Base-by-base conservation (phyloP, 2,329 filamentous ascomycete species). In the Colletotrichum brevisporum region DNA sequence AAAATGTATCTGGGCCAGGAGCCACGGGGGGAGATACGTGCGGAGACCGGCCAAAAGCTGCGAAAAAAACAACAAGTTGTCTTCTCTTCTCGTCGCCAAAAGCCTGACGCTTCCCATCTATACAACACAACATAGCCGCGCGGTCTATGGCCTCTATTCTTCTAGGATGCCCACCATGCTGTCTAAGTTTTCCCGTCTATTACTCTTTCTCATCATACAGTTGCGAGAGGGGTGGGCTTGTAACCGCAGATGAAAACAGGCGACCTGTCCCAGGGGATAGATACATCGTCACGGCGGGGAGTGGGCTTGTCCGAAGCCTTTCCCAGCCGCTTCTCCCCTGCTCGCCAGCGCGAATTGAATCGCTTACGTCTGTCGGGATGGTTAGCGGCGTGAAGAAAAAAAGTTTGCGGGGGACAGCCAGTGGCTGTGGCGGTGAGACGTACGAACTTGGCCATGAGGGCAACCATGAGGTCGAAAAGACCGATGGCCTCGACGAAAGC, bases 401-500 rank as follows among this genome's bases (percentile, higher is more conserved):
- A 27, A 13, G 6, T 45, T 12, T 21, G 5, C 15, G 51, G 55
- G 50, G 54, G 26, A 45, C 67, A 36, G 31, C 31, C 31, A 36
- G 31, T 2, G 31, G 31, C 31, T 10, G 31, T 36, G 31, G 8
- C 9, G 31, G 31, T 36, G 31, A 36, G 67, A 90, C 88, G 78
- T 89, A 93, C 90, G 87, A 92, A 93, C 89, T 94, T 94, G 91
- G 92, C 92, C 92, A 94, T 94, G 88, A 94, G 93, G 87, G 92
- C 92, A 94, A 94, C 90, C 92, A 94, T 94, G 81, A 94, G 91
- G 81, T 94, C 91, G 91, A 94, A 94, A 81, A 94, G 90, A 92
- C 92, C 92, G 78, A 93, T 94, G 86, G 94, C 93, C 85, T 96
- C 94, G 85, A 95, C 93, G 91, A 96, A 96, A 83, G 93, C 94